These are phyloP conservation scores for Teunomyces kruisii DNA, from an alignment of 805 yeast species.

Conservation along the genomic window DNA sequence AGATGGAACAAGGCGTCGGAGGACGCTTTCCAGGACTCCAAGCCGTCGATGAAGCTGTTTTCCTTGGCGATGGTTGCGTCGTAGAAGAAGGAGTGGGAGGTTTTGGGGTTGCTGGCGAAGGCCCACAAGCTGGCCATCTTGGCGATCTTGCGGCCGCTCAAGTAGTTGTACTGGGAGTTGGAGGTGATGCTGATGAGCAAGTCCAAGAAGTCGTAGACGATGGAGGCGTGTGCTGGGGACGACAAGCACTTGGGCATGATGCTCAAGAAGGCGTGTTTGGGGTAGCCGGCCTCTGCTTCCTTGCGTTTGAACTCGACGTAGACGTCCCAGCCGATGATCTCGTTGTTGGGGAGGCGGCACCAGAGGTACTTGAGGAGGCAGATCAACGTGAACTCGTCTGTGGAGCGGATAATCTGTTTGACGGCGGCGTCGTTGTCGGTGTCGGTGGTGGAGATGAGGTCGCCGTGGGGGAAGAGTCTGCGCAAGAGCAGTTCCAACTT, in stretches of 20 bases:
- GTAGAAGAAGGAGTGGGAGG: conserved; percentile 31
- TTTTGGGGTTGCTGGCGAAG: conserved; percentile 48
- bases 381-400: conserved; percentile 68
- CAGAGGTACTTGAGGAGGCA: conserved; percentile 80
- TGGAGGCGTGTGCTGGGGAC: conserved; percentile 85
- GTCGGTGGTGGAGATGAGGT: conserved; percentile 33
- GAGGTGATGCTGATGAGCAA: conserved; percentile 74
- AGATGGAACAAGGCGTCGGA: conserved; percentile 86
- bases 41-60: conserved; percentile 60
- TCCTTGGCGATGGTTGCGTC: conserved; percentile 37
- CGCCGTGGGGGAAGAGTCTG: conserved; percentile 58
- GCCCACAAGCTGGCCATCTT: conserved; percentile 91
- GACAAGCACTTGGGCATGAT: conserved; percentile 83
- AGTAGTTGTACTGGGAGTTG: conserved; percentile 71
- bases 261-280: conserved; percentile 71
- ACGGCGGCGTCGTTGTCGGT: conserved; percentile 39
- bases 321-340: conserved; percentile 83
- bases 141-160: conserved; percentile 78
- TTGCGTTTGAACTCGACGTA: conserved; percentile 66
- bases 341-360: conserved; percentile 79
- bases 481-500: conserved; percentile 58
- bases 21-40: conserved; percentile 74
- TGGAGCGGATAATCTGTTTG: conserved; percentile 45
- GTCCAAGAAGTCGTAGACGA: conserved; percentile 85
- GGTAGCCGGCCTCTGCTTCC: conserved; percentile 66